Evolutionary conservation across 495 filamentous ascomycete species (phyloP).

Genomic region (Aspergillus haitiensis): DNA sequence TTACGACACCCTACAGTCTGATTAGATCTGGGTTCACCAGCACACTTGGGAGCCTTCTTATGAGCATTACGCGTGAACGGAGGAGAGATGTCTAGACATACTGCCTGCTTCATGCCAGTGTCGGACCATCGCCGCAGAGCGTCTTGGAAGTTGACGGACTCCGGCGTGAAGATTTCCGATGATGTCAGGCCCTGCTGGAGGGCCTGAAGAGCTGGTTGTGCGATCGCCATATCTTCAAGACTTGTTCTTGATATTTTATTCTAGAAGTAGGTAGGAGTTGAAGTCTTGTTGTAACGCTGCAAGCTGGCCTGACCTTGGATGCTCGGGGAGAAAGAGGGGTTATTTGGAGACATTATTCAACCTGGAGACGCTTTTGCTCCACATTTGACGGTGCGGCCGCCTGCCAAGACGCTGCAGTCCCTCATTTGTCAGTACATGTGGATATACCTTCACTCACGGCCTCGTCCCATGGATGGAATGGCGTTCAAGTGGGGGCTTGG

Average conservation of each 20-base stretch:
- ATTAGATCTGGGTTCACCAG: background rate
- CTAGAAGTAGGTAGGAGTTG: background rate
- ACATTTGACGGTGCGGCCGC: too few relatives aligned
- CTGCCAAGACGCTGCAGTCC: too few relatives aligned
- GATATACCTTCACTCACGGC: too few relatives aligned
- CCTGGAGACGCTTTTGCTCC: too few relatives aligned
- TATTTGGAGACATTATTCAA: too few relatives aligned
- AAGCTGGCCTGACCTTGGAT: too few relatives aligned
- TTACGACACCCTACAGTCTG: conserved; percentile 38
- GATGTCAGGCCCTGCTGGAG: conserved; percentile 27
- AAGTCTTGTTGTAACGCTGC: background rate
- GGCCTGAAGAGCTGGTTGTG: conserved; percentile 18
- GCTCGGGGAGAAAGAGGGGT: too few relatives aligned
- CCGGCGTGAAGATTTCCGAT: conserved; percentile 27
- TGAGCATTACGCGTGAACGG: background rate
- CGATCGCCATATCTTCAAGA: conserved; percentile 19
- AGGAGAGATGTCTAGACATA: background rate
- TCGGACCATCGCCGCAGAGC: conserved; percentile 21
- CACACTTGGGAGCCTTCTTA: background rate
- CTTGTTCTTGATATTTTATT: background rate
- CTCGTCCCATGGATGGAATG: too few relatives aligned
- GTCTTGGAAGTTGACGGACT: conserved; percentile 8
- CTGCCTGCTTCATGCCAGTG: conserved; percentile 17
- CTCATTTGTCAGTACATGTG: too few relatives aligned
- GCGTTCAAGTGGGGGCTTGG: too few relatives aligned